Evolutionary conservation across 1,284 basidiomycete species (phyloP).

Genomic region (Heterobasidion irregulare): DNA sequence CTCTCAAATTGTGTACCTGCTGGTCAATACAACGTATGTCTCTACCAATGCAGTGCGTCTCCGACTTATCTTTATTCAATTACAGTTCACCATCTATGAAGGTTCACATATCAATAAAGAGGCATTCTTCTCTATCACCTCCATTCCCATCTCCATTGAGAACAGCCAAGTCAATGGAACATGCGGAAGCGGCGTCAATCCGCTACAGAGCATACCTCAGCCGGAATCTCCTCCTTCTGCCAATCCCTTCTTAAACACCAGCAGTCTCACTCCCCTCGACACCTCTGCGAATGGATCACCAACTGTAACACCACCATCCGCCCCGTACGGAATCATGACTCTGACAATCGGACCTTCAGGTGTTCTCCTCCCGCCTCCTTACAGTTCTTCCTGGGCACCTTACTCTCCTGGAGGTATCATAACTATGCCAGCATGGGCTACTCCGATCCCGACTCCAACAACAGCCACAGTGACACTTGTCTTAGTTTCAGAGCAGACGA

Average conservation of each 20-base stretch:
- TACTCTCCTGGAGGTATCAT: conserved; percentile 9
- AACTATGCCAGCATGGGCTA: conserved; percentile 12
- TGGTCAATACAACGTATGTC: conserved; percentile 42
- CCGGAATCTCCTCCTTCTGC: conserved; percentile 14
- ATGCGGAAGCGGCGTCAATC: conserved; percentile 23
- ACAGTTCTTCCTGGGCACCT: neutral
- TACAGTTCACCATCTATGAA: conserved; percentile 43
- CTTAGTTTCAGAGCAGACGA: neutral
- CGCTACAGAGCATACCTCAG: conserved; percentile 29
- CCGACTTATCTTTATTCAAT: neutral
- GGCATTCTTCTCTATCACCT: conserved; percentile 33
- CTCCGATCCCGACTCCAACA: conserved; percentile 9
- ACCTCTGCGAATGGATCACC: neutral
- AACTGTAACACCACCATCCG: neutral
- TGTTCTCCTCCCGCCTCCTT: conserved; percentile 7
- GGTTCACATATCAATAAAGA: conserved; percentile 27
- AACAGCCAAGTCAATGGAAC: conserved; percentile 21
- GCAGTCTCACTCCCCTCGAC: conserved; percentile 6
- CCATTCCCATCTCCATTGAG: conserved; percentile 31
- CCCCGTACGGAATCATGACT: conserved; percentile 7
- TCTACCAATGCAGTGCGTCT: neutral
- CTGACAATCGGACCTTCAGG: conserved; percentile 13
- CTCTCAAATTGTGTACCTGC: conserved; percentile 34
- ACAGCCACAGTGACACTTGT: conserved; percentile 3
- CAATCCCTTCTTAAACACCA: conserved; percentile 15